Conservation (phyloP, 805 yeast genomes). For the Teunomyces barrocoloradensis region DNA sequence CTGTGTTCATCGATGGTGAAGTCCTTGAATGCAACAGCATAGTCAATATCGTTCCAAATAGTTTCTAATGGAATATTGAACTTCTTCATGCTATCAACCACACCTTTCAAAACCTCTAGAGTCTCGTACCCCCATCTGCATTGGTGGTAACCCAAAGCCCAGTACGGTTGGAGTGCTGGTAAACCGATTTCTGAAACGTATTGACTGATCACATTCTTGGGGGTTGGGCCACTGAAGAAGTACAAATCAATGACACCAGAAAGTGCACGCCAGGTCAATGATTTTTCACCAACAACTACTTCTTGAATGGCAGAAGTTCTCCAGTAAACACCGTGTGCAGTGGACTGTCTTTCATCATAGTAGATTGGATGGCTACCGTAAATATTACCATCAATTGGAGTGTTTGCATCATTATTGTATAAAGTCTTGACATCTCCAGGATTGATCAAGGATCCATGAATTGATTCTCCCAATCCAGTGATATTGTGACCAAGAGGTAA, state of each 20-base stretch:
- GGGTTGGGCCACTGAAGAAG: constrained; percentile 21
- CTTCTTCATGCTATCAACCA: constrained; percentile 17
- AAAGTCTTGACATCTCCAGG: constrained; percentile 28
- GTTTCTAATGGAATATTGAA: constrained; percentile 21
- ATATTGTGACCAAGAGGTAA: constrained; percentile 24
- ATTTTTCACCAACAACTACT: constrained; percentile 21
- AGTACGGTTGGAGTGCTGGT: constrained; percentile 25
- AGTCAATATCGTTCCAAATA: constrained; percentile 25
- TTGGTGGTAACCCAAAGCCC: constrained; percentile 26
- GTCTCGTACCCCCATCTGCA: constrained; percentile 25
- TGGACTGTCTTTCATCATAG: constrained; percentile 23
- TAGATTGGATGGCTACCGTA: constrained; percentile 34
- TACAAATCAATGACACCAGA: constrained; percentile 27
- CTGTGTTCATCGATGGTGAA: constrained; percentile 23
- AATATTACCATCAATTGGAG: constrained; percentile 25
- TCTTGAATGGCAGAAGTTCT: constrained; percentile 29
- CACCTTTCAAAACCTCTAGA: constrained; percentile 15
- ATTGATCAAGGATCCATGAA: constrained; percentile 22
- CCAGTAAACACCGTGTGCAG: constrained; percentile 31
- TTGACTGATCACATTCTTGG: constrained; percentile 21
- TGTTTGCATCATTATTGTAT: constrained; percentile 26
- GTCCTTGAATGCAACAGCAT: constrained; percentile 23
- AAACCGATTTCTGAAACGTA: constrained; percentile 20
- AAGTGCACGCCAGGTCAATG: constrained; percentile 27
- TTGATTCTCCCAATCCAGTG: constrained; percentile 32